Base-by-base conservation (phyloP, 495 filamentous ascomycete genomes). In the Xylaria scruposa region DNA sequence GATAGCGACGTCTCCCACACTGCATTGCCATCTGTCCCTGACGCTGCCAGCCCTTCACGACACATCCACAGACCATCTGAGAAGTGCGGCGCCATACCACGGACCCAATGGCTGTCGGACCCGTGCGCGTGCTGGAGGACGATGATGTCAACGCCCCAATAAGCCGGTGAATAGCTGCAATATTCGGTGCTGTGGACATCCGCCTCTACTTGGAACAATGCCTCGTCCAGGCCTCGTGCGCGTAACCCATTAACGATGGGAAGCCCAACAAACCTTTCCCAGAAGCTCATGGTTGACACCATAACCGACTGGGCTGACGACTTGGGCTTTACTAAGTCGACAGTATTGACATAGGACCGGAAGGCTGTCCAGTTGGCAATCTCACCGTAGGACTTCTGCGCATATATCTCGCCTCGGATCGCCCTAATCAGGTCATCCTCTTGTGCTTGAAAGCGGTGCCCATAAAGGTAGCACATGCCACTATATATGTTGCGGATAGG, bases 21-120 rank as follows among this genome's bases (percentile, higher is more conserved):
- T 78, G 95, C 93, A 7, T 93, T 91, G 26, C 93, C 93, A 75
- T 96, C 94, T 19, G 93, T 96, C 36, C 93, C 93, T 75, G 94
- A 94, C 75, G 89, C 87, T 31, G 94, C 81, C 92, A 96, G 93
- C 36, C 93, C 93, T 78, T 94, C 93, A 61, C 87, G 68, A 51
- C 91, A 94, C 73, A 95, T 81, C 93, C 93, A 96, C 70, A 95
- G 81, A 73, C 90, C 94, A 70, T 96, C 93, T 42, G 89, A 81
- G 62, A 95, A 78, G 7, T 90, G 88, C 67, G 94, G 90, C 4
- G 88, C 83, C 78, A 95, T 93, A 9, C 88, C 87, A 33, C 85
- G 84, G 40, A 95, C 90, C 0, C 90, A 89, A 61, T 89, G 82
- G 46, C 90, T 89, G 73, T 90, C 88, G 24, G 89, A 86, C 0